phyloP scores from a whole-genome alignment of 2,329 filamentous ascomycete genomes.

The Emmonsia crescens region DNA sequence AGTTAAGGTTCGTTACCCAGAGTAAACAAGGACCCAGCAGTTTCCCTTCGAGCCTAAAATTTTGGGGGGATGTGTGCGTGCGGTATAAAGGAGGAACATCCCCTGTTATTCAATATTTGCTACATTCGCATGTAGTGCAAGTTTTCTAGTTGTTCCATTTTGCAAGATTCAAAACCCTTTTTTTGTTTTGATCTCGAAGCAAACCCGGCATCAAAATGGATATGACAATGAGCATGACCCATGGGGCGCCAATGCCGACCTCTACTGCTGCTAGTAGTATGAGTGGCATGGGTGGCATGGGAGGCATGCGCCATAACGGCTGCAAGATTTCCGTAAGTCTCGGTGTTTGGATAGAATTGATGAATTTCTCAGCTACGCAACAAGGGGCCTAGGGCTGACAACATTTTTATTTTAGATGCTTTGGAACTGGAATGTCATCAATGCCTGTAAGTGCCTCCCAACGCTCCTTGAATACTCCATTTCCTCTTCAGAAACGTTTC shows the following conservation, averaged over 20 bases:
- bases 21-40: not conserved
- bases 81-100: not conserved
- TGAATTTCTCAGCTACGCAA: not conserved
- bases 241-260: not conserved
- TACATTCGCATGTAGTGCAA: too few relatives aligned
- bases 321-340: slow-evolving; percentile 25
- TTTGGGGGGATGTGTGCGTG: too few relatives aligned
- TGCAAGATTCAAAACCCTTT: not conserved
- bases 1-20: not conserved
- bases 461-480: not conserved
- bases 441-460: slow-evolving; percentile 39
- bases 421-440: slow-evolving; percentile 67
- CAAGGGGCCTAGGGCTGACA: slow-evolving; percentile 1
- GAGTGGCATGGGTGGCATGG: slow-evolving; percentile 10
- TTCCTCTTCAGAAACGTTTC: not conserved
- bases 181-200: not conserved
- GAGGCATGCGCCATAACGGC: slow-evolving; percentile 8
- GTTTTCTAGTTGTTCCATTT: too few relatives aligned
- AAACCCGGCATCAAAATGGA: not conserved
- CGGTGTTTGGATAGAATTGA: not conserved
- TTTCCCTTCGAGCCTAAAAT: not conserved
- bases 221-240: not conserved
- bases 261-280: slow-evolving; percentile 5
- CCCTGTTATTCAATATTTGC: not conserved
- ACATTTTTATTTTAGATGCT: slow-evolving; percentile 49